Percentiles rank a stretch among this genome's conserved stretches.
phyloP scores from a whole-genome alignment of 2,329 filamentous ascomycete genomes.

The Stemphylium beticola region DNA sequence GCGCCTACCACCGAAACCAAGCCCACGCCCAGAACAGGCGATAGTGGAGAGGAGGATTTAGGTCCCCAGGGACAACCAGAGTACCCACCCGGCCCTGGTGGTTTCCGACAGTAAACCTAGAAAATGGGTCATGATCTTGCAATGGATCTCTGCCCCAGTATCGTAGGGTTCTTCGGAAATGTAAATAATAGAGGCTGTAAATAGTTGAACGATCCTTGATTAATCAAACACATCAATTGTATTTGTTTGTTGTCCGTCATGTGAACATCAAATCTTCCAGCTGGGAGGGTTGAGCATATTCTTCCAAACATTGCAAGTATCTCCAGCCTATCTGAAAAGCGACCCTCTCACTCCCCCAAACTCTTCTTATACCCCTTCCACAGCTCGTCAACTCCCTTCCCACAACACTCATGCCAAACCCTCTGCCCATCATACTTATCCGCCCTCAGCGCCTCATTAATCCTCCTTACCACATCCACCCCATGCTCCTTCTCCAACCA shows the following conservation, averaged over 20 bases:
- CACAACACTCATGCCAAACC: constrained; percentile 74
- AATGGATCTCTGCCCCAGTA: background rate
- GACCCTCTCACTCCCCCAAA: constrained; percentile 39
- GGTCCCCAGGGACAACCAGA: constrained; percentile 13
- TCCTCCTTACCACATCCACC: constrained; percentile 57
- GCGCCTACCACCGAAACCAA: constrained; percentile 21
- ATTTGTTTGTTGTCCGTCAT: background rate
- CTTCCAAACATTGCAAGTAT: too few relatives aligned
- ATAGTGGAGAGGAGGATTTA: constrained; percentile 25
- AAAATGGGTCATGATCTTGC: background rate
- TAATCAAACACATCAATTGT: background rate
- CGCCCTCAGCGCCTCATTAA: constrained; percentile 72
- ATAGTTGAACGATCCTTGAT: background rate
- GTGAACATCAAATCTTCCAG: too few relatives aligned
- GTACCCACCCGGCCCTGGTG: constrained; percentile 2
- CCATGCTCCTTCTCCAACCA: constrained; percentile 74
- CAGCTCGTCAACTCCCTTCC: constrained; percentile 68
- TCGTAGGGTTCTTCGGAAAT: background rate
- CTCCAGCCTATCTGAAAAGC: background rate
- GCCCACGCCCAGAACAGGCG: constrained; percentile 13
- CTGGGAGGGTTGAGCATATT: too few relatives aligned
- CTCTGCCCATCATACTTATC: constrained; percentile 67
- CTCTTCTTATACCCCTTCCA: constrained; percentile 74
- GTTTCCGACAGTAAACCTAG: background rate
- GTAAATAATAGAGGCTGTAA: background rate